phyloP scores from a whole-genome alignment of 345 rosid genomes.

The Cardamine chenopodiifolia region DNA sequence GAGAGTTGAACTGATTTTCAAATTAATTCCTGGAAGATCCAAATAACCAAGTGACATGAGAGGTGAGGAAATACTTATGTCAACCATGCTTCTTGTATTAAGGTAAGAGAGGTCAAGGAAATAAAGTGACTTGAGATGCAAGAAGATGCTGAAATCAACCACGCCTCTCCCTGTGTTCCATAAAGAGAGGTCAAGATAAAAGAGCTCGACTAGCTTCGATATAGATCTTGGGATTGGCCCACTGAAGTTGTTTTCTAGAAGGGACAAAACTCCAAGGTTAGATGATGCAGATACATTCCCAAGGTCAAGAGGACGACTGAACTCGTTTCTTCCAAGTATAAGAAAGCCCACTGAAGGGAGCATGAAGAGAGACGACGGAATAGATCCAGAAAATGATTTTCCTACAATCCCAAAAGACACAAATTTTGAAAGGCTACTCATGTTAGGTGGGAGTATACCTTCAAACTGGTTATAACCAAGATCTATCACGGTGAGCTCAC shows the following conservation, averaged over 20 bases:
- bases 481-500: background rate
- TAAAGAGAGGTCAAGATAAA: background rate
- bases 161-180: slow-evolving; percentile 11
- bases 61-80: slow-evolving; percentile 4
- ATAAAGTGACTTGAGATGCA: background rate
- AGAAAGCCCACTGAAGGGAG: slow-evolving; percentile 1
- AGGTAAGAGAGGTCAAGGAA: slow-evolving; percentile 19
- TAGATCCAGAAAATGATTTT: slow-evolving; percentile 14
- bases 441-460: slow-evolving; percentile 31
- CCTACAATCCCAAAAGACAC: background rate
- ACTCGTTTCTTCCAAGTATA: background rate
- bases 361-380: slow-evolving; percentile 22
- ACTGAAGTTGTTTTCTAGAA: slow-evolving; percentile 36
- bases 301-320: slow-evolving; percentile 27
- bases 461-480: slow-evolving; percentile 6
- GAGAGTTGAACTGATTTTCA: background rate
- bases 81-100: slow-evolving; percentile 30
- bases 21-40: slow-evolving; percentile 26
- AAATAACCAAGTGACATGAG: background rate
- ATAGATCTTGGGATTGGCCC: slow-evolving; percentile 36
- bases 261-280: background rate
- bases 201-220: background rate
- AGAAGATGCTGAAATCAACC: slow-evolving; percentile 24
- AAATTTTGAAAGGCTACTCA: slow-evolving; percentile 25
- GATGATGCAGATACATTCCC: slow-evolving; percentile 22